Percentiles rank a stretch among this genome's conserved stretches.
Evolutionary conservation across 2,329 filamentous ascomycete species (phyloP).

Genomic region (Lojkania enalia): DNA sequence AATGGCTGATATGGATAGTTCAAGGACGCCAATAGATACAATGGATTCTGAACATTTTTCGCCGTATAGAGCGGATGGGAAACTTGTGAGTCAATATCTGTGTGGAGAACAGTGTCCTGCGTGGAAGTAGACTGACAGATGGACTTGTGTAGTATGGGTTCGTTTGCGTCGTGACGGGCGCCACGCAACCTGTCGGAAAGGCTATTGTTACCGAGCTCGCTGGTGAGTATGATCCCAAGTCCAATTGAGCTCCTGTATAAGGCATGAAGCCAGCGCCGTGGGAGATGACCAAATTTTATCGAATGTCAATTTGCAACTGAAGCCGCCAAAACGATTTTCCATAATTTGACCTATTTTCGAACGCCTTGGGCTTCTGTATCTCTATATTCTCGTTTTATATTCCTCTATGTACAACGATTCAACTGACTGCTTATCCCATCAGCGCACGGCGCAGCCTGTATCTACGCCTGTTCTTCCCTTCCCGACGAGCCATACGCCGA

Average conservation of each 20-base stretch:
- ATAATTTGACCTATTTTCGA: too few relatives aligned
- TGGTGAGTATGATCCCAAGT: conserved; percentile 41
- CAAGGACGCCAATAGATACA: too few relatives aligned
- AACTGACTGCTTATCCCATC: too few relatives aligned
- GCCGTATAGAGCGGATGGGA: conserved; percentile 61
- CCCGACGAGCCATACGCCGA: conserved; percentile 47
- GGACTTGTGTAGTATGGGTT: conserved; percentile 62
- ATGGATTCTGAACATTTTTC: conserved; percentile 53
- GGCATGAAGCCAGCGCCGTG: too few relatives aligned
- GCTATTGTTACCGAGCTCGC: conserved; percentile 64
- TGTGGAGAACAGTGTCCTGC: background rate
- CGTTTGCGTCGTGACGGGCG: conserved; percentile 66
- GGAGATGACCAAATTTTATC: too few relatives aligned
- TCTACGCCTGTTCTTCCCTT: conserved; percentile 60
- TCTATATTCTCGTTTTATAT: too few relatives aligned
- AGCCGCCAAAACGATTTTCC: too few relatives aligned
- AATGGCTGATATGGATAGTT: too few relatives aligned
- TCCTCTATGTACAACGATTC: too few relatives aligned
- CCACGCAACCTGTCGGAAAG: conserved; percentile 62
- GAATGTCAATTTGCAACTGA: too few relatives aligned
- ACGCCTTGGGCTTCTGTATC: too few relatives aligned
- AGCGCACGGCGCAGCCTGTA: conserved; percentile 67
- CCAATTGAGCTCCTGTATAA: background rate
- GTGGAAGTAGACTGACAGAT: background rate
- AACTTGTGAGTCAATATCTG: conserved; percentile 51